Evolutionary conservation across 1,284 basidiomycete genomes (phyloP), one percentile per base, ranked within the genome.

Genomic region (Moesziomyces sp.): DNA sequence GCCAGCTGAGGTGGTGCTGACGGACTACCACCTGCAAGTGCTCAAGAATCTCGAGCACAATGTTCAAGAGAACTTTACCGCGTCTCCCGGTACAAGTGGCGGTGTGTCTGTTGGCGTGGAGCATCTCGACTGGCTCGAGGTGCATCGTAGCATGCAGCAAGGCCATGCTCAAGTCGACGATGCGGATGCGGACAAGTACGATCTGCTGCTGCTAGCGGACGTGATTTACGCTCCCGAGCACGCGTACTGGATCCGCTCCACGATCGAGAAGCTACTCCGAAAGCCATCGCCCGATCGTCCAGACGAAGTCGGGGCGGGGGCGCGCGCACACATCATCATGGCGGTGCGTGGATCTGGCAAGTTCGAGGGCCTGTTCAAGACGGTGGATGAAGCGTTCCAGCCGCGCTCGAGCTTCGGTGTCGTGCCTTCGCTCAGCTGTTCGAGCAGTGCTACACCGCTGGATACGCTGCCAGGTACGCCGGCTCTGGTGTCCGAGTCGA

Each of bases 151-250:
- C 46, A 26, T 40, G 23, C 43, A 55, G 1, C 38, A 54, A 21
- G 59, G 46, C 13, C 21, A 14, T 14, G 26, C 21, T 3, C 43
- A 56, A 5, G 4, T 4, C 1, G 43, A 54, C 6, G 52, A 49
- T 26, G 26, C 48, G 6, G 26, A 28, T 28, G 6, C 26, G 6
- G 26, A 28, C 21, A 63, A 53, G 42, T 69, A 57, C 50, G 66
- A 74, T 30, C 56, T 74, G 13, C 33, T 74, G 19, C 55, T 74
- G 24, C 43, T 70, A 4, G 72, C 72, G 4, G 72, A 74, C 26
- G 72, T 74, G 24, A 68, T 74, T 38, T 74, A 74, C 45, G 67
- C 61, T 6, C 66, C 61, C 14, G 62, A 66, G 44, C 72, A 74
- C 14, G 72, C 72, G 3, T 23, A 50, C 26, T 74, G 72, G 72